Evolutionary conservation across 331 rosid species (phyloP).

Genomic region (Malus hybrid): DNA sequence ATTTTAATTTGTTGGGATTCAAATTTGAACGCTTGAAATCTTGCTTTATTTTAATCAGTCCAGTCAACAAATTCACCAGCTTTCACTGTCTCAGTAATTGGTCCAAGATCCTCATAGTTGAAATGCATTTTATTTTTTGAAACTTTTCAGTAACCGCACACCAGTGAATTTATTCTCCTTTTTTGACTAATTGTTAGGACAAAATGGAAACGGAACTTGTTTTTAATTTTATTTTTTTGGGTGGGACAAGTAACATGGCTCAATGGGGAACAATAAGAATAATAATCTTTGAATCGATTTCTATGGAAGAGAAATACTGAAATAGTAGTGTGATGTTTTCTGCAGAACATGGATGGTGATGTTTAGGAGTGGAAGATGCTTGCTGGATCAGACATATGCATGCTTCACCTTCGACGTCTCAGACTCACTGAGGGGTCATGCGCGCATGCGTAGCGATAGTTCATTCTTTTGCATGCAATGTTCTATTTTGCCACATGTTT

Average conservation of each 20-base stretch:
- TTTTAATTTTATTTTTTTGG: slow-evolving; percentile 3
- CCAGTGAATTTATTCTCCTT: slow-evolving; percentile 31
- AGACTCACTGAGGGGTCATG: not conserved
- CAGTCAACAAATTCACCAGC: not conserved
- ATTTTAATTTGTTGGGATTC: not conserved
- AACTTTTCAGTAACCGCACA: not conserved
- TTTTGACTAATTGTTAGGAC: slow-evolving; percentile 18
- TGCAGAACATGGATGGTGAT: slow-evolving; percentile 17
- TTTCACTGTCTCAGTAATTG: not conserved
- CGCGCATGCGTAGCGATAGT: not conserved
- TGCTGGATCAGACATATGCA: not conserved
- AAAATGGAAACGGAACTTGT: slow-evolving; percentile 15
- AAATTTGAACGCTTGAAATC: not conserved
- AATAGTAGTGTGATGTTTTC: slow-evolving; percentile 13
- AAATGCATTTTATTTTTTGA: not conserved
- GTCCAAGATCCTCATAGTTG: slow-evolving; percentile 10
- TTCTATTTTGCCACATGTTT: not conserved
- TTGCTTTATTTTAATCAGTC: not conserved
- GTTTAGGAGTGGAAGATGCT: not conserved
- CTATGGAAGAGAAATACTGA: slow-evolving; percentile 17
- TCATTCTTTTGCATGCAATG: not conserved
- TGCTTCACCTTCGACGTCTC: slow-evolving; percentile 2
- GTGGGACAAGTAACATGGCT: slow-evolving; percentile 47
- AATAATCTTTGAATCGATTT: slow-evolving; percentile 47
- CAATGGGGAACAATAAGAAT: slow-evolving; percentile 61